Base-by-base conservation (phyloP, 495 filamentous ascomycete genomes). In the Penicillium lagena region DNA sequence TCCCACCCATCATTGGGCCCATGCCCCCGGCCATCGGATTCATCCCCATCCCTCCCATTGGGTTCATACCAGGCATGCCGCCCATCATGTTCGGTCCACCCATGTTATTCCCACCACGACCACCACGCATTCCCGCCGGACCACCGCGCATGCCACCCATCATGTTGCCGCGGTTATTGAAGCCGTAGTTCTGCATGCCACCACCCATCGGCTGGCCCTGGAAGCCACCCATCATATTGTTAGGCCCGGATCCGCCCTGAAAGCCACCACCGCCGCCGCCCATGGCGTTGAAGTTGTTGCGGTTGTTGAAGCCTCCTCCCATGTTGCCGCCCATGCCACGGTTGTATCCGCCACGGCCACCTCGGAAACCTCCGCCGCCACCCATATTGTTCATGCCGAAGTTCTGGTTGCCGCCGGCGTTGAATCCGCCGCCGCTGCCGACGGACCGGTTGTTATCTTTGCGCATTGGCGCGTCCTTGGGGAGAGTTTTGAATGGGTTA, bases 401-500 rank as follows among this genome's bases (percentile, higher is more conserved):
- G 46, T 61, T 57, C 47, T 52, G 55, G 47, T 58, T 58, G 34
- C 60, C 60, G 27, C 50, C 56, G n/a, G 51, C 33, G 12, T 54
- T 57, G 49, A 55, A 66, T 8, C 55, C 59, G 22, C 22, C 22
- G 22, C 22, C 22, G 6, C 22, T 4, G 22, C 22, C 22, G 22
- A 22, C 22, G 22, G 22, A 3, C 12, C 66, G 70, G 45, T 85
- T 81, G 47, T 31, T 44, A 11, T 87, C 84, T 36, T 77, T 80
- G 38, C 90, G 84, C 56, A 78, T 76, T 1, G 89, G 89, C 1
- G 83, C 82, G 63, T 96, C 90, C 67, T 97, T 97, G 9, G 90
- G 90, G 14, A 95, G 70, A 0, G 90, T 97, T 41, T 81, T 79
- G 77, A 95, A 97, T 2, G 91, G 91, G 54, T 97, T 97, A 40